Evolutionary conservation across 2,329 filamentous ascomycete species (phyloP).

Genomic region (Penicillium crustosum): DNA sequence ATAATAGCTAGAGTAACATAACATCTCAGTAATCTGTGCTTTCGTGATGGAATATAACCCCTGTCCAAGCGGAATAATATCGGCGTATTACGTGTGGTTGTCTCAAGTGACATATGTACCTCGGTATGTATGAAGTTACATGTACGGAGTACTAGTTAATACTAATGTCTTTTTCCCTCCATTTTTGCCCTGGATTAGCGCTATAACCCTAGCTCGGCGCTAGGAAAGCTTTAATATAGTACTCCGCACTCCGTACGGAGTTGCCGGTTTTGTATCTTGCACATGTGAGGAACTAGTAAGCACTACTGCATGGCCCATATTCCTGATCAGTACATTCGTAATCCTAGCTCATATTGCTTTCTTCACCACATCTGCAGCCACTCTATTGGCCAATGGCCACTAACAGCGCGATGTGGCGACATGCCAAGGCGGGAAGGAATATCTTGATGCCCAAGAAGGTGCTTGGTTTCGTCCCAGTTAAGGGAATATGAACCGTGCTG

Average conservation of each 20-base stretch:
- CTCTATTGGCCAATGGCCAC: neutral
- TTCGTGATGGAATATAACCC: neutral
- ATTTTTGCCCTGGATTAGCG: neutral
- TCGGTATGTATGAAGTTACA: neutral
- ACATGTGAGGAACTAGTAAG: neutral
- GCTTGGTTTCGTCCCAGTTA: neutral
- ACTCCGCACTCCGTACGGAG: neutral
- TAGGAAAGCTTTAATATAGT: neutral
- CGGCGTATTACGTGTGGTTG: neutral
- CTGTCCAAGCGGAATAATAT: neutral
- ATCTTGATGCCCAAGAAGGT: neutral
- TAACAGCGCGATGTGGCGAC: neutral
- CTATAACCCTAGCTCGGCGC: neutral
- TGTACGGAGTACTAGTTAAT: neutral
- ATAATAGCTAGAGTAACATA: neutral
- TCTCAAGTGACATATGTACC: neutral
- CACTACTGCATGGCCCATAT: neutral
- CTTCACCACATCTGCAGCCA: neutral
- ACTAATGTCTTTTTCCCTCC: neutral
- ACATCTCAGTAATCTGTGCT: neutral
- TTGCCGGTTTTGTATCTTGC: neutral
- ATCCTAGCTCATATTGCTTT: neutral
- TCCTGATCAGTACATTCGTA: neutral
- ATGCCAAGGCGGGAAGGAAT: neutral
- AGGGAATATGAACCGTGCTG: neutral